Evolutionary conservation across 176 grass and related monocot species (phyloP).

Genomic region (Bromus sterilis): DNA sequence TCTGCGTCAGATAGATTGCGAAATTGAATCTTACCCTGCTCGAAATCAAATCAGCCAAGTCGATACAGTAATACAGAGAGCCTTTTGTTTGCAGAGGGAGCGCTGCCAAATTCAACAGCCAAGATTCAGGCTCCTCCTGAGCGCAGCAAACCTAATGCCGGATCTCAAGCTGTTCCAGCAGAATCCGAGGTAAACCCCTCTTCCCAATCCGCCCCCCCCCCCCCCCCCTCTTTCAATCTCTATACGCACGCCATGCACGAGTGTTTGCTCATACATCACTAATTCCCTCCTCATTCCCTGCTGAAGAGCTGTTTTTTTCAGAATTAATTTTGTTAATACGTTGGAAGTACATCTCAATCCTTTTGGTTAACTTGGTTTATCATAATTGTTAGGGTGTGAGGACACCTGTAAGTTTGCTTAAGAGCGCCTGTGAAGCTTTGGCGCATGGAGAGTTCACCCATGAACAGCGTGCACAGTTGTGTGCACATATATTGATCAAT

Average conservation of each 20-base stretch:
- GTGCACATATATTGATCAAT: conserved; percentile 56
- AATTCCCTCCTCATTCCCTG: background rate
- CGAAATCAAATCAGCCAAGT: background rate
- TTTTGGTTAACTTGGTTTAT: background rate
- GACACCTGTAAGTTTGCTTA: background rate
- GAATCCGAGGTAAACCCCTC: conserved; percentile 27
- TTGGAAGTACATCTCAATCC: background rate
- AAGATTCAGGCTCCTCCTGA: conserved; percentile 6
- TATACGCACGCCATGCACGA: background rate
- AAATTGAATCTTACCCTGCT: background rate
- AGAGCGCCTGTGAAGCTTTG: conserved; percentile 18
- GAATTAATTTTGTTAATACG: background rate
- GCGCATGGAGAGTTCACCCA: conserved; percentile 51
- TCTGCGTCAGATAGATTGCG: background rate
- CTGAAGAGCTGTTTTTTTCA: background rate
- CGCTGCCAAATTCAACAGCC: background rate
- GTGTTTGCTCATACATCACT: background rate
- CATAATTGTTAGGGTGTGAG: conserved; percentile 20
- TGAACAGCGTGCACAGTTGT: conserved; percentile 44
- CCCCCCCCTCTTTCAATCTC: background rate
- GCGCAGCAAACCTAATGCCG: conserved; percentile 18
- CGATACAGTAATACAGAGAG: background rate
- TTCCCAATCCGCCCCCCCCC: no score
- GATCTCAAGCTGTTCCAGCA: conserved; percentile 17
- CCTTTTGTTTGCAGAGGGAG: background rate